A percentile compares a stretch with the other conserved stretches of the same genome.
These are phyloP conservation scores for Ulmus americana DNA, from an alignment of 331 rosid genomes.

Conservation along the genomic window DNA sequence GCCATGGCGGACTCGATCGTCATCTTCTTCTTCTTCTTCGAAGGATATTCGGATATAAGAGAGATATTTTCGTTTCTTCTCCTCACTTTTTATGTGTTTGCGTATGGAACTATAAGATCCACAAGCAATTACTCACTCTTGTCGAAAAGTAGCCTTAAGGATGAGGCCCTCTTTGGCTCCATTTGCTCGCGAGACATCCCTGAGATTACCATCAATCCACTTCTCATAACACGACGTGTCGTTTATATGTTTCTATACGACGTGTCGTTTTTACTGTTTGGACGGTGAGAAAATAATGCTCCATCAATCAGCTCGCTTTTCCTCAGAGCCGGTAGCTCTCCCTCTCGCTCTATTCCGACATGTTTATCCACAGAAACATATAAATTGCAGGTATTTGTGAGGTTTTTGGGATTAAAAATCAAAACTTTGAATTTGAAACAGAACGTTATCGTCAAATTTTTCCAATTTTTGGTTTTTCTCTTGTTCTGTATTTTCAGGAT, in stretches of 20 bases:
- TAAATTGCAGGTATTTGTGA: no score
- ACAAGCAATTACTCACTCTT: conserved; percentile 7
- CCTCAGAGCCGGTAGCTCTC: conserved; percentile 14
- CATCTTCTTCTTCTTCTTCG: not conserved
- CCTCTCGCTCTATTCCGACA: not conserved
- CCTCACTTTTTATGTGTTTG: not conserved
- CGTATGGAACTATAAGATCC: conserved; percentile 20
- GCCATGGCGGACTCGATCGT: conserved; percentile 59
- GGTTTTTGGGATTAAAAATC: no score
- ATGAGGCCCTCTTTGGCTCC: conserved; percentile 21
- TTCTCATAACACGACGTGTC: not conserved
- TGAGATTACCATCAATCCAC: not conserved
- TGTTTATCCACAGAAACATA: no score
- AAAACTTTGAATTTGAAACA: no score
- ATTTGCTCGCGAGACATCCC: not conserved
- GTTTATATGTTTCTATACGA: no score
- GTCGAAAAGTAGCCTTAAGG: not conserved
- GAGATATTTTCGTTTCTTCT: not conserved
- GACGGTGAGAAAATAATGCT: not conserved
- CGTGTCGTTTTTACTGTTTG: conserved; percentile 1
- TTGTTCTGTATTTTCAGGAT: conserved; percentile 25
- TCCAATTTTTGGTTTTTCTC: no score
- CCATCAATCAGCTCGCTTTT: not conserved
- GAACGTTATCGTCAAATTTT: no score
- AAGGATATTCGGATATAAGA: not conserved